These are phyloP conservation scores for Phytophthora sp. DNA, from an alignment of 352 stramenopile species.

Conservation along the genomic window DNA sequence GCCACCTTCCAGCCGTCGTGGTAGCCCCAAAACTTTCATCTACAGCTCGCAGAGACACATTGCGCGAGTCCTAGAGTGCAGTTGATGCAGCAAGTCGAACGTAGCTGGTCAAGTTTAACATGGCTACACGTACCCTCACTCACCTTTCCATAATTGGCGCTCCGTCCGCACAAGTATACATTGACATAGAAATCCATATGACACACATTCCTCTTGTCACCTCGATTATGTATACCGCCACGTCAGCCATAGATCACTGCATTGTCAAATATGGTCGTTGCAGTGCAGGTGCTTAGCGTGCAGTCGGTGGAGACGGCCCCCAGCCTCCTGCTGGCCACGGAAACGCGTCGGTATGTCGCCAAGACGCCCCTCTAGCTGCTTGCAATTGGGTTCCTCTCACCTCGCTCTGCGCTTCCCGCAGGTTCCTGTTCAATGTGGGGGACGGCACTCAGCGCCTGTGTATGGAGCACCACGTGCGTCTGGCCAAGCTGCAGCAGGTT, in stretches of 20 bases:
- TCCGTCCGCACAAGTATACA: too few relatives aligned
- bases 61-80: too few relatives aligned
- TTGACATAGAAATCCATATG: too few relatives aligned
- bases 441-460: conserved; percentile 90
- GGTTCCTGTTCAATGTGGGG: conserved; percentile 92
- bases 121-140: conserved; percentile 6
- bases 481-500: conserved; percentile 83
- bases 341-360: conserved; percentile 52
- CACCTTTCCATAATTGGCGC: too few relatives aligned
- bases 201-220: too few relatives aligned
- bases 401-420: conserved; percentile 14
- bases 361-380: not conserved
- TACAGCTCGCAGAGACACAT: conserved; percentile 2
- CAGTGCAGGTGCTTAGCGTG: conserved; percentile 81
- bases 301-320: conserved; percentile 76
- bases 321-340: conserved; percentile 72
- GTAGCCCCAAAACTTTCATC: conserved; percentile 10
- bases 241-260: too few relatives aligned
- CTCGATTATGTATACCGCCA: too few relatives aligned
- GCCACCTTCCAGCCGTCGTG: conserved; percentile 1
- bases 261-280: conserved; percentile 73
- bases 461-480: conserved; percentile 91
- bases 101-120: too few relatives aligned
- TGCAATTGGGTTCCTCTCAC: conserved; percentile 11
- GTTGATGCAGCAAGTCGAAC: too few relatives aligned